Conservation (phyloP, 192 early-diverging fungal species). For the Coemansia sp. region DNA sequence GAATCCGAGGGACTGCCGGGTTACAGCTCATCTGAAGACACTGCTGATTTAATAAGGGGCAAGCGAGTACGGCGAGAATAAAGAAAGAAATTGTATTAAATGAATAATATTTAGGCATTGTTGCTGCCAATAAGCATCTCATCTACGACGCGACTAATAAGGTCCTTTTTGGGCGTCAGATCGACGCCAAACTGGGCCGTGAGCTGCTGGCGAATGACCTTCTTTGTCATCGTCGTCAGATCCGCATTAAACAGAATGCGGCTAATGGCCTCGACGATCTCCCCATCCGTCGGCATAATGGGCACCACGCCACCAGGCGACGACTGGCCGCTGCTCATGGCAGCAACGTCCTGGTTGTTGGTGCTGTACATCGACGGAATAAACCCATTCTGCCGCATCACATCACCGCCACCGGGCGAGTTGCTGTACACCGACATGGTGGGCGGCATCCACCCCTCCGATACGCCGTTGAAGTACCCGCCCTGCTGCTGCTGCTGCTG, state of each 20-base stretch:
- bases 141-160: slow-evolving; percentile 71
- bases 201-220: slow-evolving; percentile 76
- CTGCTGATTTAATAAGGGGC: background rate
- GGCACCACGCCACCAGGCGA: background rate
- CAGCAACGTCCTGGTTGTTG: background rate
- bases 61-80: background rate
- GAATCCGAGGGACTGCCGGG: background rate
- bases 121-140: slow-evolving; percentile 29
- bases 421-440: slow-evolving; percentile 30
- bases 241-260: slow-evolving; percentile 71
- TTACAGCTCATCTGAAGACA: background rate
- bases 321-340: background rate
- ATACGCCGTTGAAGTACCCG: slow-evolving; percentile 20
- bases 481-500: slow-evolving; percentile 9
- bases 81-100: background rate
- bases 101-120: background rate
- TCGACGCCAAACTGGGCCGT: slow-evolving; percentile 67
- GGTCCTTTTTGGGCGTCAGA: slow-evolving; percentile 64
- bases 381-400: slow-evolving; percentile 8
- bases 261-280: slow-evolving; percentile 67
- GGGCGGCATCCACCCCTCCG: slow-evolving; percentile 29
- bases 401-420: background rate
- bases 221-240: slow-evolving; percentile 75
- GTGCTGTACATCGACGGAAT: slow-evolving; percentile 5
- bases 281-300: slow-evolving; percentile 64